These are phyloP conservation scores for Botryotinia narcissicola DNA, from an alignment of 2,329 filamentous ascomycete genomes.

Conservation along the genomic window DNA sequence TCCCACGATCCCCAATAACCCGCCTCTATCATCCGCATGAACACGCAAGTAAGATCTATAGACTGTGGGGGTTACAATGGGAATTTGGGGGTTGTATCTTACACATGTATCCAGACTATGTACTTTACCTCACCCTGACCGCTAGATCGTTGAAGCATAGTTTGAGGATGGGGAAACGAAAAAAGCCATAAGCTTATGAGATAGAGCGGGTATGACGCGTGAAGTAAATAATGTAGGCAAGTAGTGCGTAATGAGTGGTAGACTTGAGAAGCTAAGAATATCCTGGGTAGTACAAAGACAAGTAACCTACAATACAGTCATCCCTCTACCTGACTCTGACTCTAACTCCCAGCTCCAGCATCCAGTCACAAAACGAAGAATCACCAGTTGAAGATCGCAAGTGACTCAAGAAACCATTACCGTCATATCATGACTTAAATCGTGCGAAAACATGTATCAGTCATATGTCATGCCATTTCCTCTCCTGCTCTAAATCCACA, in stretches of 20 bases:
- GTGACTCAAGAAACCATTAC: background rate
- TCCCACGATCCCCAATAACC: background rate
- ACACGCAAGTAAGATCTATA: background rate
- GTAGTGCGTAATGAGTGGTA: background rate
- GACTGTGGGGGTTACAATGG: background rate
- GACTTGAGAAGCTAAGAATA: background rate
- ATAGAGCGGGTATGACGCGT: background rate
- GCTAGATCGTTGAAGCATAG: background rate
- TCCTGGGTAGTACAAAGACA: background rate
- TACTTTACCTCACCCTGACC: background rate
- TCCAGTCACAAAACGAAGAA: background rate
- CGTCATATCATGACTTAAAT: background rate
- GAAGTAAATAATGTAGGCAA: background rate
- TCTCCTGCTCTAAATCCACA: background rate
- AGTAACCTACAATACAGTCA: background rate
- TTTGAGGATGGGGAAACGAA: background rate
- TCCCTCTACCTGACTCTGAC: background rate
- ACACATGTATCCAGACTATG: background rate
- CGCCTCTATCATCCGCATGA: background rate
- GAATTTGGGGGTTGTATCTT: background rate
- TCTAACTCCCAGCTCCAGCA: background rate
- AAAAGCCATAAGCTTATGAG: background rate
- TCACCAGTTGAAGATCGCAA: background rate
- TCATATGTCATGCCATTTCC: background rate
- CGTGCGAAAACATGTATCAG: background rate